phyloP scores from a whole-genome alignment of 352 stramenopile species.

The Phytophthora chlamydospora region DNA sequence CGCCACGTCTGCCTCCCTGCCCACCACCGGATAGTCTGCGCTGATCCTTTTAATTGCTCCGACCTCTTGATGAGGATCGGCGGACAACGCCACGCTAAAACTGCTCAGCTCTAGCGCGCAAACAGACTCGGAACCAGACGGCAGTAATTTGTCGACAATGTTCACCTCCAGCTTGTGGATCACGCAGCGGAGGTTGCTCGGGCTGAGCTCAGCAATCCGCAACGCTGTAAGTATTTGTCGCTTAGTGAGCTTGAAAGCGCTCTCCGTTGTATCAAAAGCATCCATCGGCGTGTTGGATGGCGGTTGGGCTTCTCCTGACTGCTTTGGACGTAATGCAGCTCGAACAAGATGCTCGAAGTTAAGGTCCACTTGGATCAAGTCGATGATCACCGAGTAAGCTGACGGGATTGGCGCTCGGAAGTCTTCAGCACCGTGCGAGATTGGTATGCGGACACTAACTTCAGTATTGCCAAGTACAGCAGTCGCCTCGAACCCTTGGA shows the following conservation, averaged over 20 bases:
- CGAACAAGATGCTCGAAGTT: slow-evolving; percentile 24
- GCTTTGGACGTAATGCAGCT: slow-evolving; percentile 10
- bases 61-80: slow-evolving; percentile 8
- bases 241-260: background rate
- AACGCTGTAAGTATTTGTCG: slow-evolving; percentile 10
- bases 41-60: background rate
- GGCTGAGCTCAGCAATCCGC: slow-evolving; percentile 23
- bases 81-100: slow-evolving; percentile 11
- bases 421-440: slow-evolving; percentile 18
- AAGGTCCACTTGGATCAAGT: slow-evolving; percentile 26
- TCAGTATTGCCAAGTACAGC: slow-evolving; percentile 30
- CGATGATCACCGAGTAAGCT: slow-evolving; percentile 21
- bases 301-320: background rate
- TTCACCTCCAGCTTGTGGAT: slow-evolving; percentile 29
- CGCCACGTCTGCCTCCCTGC: slow-evolving; percentile 14
- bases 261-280: background rate
- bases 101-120: slow-evolving; percentile 23
- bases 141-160: slow-evolving; percentile 10
- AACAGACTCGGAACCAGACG: background rate
- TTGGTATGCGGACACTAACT: slow-evolving; percentile 35
- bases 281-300: background rate
- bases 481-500: slow-evolving; percentile 16
- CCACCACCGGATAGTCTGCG: slow-evolving; percentile 17
- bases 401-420: slow-evolving; percentile 29
- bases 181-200: slow-evolving; percentile 13